phyloP scores from a whole-genome alignment of 805 yeast species.

The Candida incommunis region DNA sequence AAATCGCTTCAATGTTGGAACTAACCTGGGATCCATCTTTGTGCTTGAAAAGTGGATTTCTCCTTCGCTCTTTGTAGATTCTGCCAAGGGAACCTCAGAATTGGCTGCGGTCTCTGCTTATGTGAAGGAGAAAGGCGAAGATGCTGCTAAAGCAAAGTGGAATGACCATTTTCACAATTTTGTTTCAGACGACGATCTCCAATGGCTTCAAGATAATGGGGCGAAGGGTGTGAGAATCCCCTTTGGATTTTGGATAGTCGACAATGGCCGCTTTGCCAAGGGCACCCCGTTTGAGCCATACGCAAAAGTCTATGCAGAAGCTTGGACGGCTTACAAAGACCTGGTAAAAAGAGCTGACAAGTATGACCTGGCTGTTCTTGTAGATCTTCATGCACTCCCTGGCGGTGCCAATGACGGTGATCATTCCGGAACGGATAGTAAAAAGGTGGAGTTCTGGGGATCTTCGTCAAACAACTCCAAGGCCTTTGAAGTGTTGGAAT shows the following conservation, averaged over 20 bases:
- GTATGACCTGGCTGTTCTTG: conserved; percentile 54
- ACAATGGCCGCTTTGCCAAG: conserved; percentile 40
- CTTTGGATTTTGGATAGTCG: conserved; percentile 82
- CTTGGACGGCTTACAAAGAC: conserved; percentile 54
- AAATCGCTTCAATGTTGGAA: conserved; percentile 51
- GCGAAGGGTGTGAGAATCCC: conserved; percentile 81
- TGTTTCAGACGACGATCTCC: conserved; percentile 62
- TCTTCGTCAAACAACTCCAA: conserved; percentile 21
- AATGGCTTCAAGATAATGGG: conserved; percentile 49
- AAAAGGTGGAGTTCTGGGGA: conserved; percentile 53
- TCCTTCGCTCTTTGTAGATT: conserved; percentile 43
- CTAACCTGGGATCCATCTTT: conserved; percentile 71
- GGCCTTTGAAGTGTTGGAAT: conserved; percentile 39
- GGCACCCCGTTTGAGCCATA: conserved; percentile 50
- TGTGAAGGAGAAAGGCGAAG: conserved; percentile 35
- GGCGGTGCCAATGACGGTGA: conserved; percentile 83
- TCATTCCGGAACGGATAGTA: conserved; percentile 62
- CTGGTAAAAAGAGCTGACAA: conserved; percentile 46
- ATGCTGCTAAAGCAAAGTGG: conserved; percentile 34
- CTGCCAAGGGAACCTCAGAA: conserved; percentile 43
- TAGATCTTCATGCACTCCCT: conserved; percentile 84
- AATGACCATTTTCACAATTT: conserved; percentile 56
- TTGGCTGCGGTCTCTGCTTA: conserved; percentile 50
- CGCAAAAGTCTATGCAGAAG: conserved; percentile 44
- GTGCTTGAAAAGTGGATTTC: conserved; percentile 71